Evolutionary conservation across 2,329 filamentous ascomycete species (phyloP).

Genomic region (Fusarium torulosum): DNA sequence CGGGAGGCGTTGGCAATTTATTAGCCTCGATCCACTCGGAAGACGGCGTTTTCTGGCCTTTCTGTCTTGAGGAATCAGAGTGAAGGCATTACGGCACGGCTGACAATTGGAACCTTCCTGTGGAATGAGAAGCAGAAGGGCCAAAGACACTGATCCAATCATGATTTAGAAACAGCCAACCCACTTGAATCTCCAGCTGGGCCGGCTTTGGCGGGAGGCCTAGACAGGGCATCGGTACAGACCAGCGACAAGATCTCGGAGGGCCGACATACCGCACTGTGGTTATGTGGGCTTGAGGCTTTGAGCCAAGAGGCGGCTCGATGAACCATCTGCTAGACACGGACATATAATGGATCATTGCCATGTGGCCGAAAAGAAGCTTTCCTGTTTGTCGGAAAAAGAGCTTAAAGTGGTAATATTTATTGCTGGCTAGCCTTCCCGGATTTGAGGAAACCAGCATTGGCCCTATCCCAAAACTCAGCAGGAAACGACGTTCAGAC

Average conservation of each 20-base stretch:
- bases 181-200: conserved; percentile 21
- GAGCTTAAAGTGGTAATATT: conserved; percentile 7
- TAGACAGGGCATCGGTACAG: conserved; percentile 2
- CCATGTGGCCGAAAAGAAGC: conserved; percentile 10
- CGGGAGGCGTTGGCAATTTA: conserved; percentile 12
- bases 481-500: conserved; percentile 1
- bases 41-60: conserved; percentile 18
- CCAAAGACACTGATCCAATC: conserved; percentile 40
- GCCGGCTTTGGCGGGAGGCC: conserved; percentile 6
- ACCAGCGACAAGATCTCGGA: conserved; percentile 11
- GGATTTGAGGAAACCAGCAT: background rate
- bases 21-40: conserved; percentile 22
- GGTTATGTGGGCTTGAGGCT: conserved; percentile 6
- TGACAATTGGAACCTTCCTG: conserved; percentile 39
- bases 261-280: conserved; percentile 4
- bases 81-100: conserved; percentile 31
- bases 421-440: background rate
- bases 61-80: conserved; percentile 38
- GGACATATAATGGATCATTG: conserved; percentile 16
- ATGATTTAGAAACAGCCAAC: conserved; percentile 28
- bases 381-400: conserved; percentile 16
- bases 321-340: background rate
- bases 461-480: conserved; percentile 1
- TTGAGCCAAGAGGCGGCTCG: conserved; percentile 6
- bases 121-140: conserved; percentile 29